Percentiles rank a stretch among this genome's conserved stretches.
Evolutionary conservation across 163 green algal genomes (phyloP).

Genomic region (Scenedesmus sp.): DNA sequence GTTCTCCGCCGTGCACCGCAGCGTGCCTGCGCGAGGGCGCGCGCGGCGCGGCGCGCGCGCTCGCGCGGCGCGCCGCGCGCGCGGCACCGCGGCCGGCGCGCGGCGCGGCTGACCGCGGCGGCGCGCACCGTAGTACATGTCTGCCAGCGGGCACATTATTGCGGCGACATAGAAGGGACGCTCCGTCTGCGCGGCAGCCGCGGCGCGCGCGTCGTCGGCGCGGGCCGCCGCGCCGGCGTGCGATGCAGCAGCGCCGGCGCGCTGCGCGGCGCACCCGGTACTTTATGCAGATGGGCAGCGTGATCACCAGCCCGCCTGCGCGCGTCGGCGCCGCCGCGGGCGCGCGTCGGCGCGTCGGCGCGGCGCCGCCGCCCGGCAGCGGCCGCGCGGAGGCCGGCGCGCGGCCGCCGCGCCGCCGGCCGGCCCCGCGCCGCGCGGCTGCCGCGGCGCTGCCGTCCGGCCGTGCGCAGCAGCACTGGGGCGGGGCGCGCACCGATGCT

Average conservation of each 20-base stretch:
- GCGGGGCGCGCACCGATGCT: slow-evolving; percentile 16
- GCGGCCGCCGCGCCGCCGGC: too few species aligned
- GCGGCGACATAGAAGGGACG: slow-evolving; percentile 39
- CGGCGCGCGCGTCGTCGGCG: neutral
- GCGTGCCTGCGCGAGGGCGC: slow-evolving; percentile 12
- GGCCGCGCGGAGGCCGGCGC: too few species aligned
- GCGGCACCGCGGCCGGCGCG: neutral
- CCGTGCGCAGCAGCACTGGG: neutral
- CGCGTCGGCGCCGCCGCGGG: neutral
- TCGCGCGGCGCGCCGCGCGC: neutral
- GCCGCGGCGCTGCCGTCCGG: too few species aligned
- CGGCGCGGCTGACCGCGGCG: too few species aligned
- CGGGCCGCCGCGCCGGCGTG: neutral
- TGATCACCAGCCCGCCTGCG: slow-evolving; percentile 15
- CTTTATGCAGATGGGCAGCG: slow-evolving; percentile 25
- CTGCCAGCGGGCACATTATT: slow-evolving; percentile 28
- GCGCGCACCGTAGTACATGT: slow-evolving; percentile 44
- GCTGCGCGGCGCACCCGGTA: slow-evolving; percentile 37
- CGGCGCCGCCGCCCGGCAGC: neutral
- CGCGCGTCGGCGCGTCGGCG: neutral
- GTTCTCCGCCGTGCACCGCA: slow-evolving; percentile 31
- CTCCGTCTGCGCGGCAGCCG: slow-evolving; percentile 33
- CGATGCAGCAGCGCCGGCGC: neutral
- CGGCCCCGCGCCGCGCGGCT: too few species aligned
- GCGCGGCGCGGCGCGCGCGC: neutral